phyloP scores from a whole-genome alignment of 208 protist genomes.

The Endotrypanum monterogeii region DNA sequence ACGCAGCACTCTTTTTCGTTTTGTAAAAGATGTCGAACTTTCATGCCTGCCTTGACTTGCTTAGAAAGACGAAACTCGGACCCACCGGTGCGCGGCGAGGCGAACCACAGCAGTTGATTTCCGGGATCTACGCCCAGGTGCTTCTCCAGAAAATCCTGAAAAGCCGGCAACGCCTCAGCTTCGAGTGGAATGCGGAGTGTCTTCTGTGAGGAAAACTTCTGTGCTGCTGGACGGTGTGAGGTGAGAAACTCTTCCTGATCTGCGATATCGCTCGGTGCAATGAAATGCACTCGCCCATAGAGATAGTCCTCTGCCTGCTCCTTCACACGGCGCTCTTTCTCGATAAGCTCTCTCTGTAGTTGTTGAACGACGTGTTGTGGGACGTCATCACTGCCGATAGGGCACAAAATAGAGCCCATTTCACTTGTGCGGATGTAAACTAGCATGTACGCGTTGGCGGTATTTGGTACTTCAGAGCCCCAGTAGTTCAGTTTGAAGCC shows the following conservation, averaged over 20 bases:
- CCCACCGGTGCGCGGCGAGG: conserved; percentile 27
- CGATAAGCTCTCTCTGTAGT: conserved; percentile 56
- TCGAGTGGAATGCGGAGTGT: conserved; percentile 66
- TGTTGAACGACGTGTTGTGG: conserved; percentile 75
- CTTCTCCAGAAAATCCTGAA: conserved; percentile 52
- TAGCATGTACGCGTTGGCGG: conserved; percentile 90
- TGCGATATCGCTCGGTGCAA: conserved; percentile 60
- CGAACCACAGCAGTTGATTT: conserved; percentile 70
- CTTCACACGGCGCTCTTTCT: conserved; percentile 50
- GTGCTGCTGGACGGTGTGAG: conserved; percentile 35
- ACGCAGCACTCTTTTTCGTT: conserved; percentile 72
- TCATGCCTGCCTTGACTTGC: conserved; percentile 54
- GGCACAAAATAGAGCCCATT: conserved; percentile 64
- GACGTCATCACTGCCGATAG: conserved; percentile 61
- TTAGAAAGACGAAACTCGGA: conserved; percentile 41
- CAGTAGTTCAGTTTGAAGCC: conserved; percentile 86
- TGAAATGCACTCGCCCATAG: conserved; percentile 78
- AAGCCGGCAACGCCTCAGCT: conserved; percentile 58
- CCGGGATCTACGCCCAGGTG: conserved; percentile 37
- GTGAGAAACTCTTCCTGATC: conserved; percentile 66
- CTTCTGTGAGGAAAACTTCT: conserved; percentile 62
- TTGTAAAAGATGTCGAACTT: conserved; percentile 58
- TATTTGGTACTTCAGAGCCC: conserved; percentile 81
- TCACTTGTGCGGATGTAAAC: conserved; percentile 86
- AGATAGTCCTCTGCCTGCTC: conserved; percentile 80